Conservation (phyloP, 1,284 basidiomycete genomes). For the Rugosomyces carneus region DNA sequence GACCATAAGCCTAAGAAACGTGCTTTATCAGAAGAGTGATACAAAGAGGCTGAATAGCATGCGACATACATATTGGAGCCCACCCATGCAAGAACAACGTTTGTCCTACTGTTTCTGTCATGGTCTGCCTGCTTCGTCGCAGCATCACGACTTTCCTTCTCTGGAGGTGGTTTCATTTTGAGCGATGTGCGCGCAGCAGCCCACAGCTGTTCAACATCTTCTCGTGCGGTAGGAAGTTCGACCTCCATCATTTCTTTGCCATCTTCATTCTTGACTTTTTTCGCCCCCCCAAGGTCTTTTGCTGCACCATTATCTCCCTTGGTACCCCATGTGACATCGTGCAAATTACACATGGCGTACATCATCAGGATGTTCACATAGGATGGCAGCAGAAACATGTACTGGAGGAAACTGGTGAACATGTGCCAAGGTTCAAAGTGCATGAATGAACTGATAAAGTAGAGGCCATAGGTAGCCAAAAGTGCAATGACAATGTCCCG, state of each 20-base stretch:
- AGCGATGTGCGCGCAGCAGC: slow-evolving; percentile 63
- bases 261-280: slow-evolving; percentile 77
- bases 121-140: slow-evolving; percentile 87
- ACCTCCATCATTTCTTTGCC: slow-evolving; percentile 86
- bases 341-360: slow-evolving; percentile 87
- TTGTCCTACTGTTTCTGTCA: slow-evolving; percentile 76
- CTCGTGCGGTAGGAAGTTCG: slow-evolving; percentile 71
- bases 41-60: slow-evolving; percentile 7
- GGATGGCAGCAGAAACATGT: slow-evolving; percentile 68
- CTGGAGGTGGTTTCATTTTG: slow-evolving; percentile 55
- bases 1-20: slow-evolving; percentile 55
- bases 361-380: slow-evolving; percentile 90
- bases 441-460: slow-evolving; percentile 81
- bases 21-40: slow-evolving; percentile 10
- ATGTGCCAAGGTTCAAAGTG: slow-evolving; percentile 93
- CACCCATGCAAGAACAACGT: slow-evolving; percentile 82
- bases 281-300: slow-evolving; percentile 84
- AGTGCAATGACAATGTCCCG: slow-evolving; percentile 78
- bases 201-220: slow-evolving; percentile 88
- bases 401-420: slow-evolving; percentile 85
- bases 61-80: slow-evolving; percentile 71
- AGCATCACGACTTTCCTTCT: slow-evolving; percentile 80
- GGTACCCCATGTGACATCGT: slow-evolving; percentile 90
- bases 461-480: slow-evolving; percentile 84
- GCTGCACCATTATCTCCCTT: slow-evolving; percentile 84